Conservation (phyloP, 2,329 filamentous ascomycete genomes). For the Fusarium protoensiforme region DNA sequence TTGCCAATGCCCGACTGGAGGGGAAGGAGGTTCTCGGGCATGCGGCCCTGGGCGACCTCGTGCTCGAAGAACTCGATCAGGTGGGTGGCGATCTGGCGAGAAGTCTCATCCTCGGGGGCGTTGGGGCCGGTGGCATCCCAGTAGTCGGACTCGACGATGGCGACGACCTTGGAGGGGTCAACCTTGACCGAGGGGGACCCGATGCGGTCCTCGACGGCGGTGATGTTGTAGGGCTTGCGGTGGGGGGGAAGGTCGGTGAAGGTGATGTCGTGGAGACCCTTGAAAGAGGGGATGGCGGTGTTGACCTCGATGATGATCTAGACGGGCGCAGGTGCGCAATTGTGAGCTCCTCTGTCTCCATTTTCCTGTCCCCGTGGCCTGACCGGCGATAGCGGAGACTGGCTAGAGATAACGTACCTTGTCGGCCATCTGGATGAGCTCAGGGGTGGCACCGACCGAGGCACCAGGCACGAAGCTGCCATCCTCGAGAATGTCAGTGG, state of each 20-base stretch:
- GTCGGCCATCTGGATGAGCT: conserved; percentile 90
- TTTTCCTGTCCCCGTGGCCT: neutral
- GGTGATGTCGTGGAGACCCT: conserved; percentile 91
- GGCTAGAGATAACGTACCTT: conserved; percentile 62
- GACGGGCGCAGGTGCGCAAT: neutral
- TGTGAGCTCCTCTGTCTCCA: conserved; percentile 6
- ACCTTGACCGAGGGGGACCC: conserved; percentile 85
- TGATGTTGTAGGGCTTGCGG: conserved; percentile 88
- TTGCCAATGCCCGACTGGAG: conserved; percentile 92
- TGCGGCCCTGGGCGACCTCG: conserved; percentile 81
- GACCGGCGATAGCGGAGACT: neutral
- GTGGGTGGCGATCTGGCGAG: conserved; percentile 78
- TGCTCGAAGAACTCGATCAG: conserved; percentile 87
- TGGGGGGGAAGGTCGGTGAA: conserved; percentile 85
- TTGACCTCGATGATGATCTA: conserved; percentile 91
- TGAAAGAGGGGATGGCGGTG: conserved; percentile 84
- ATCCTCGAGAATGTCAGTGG: conserved; percentile 87
- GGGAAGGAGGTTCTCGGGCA: conserved; percentile 81
- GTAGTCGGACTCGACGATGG: conserved; percentile 86
- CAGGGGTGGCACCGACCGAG: conserved; percentile 85
- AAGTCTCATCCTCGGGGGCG: conserved; percentile 77
- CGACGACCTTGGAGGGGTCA: conserved; percentile 86
- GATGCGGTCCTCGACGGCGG: conserved; percentile 86
- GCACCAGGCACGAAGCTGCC: conserved; percentile 90
- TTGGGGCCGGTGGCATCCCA: conserved; percentile 81